phyloP scores from a whole-genome alignment of 2,329 filamentous ascomycete species.

The Alternaria rosae region DNA sequence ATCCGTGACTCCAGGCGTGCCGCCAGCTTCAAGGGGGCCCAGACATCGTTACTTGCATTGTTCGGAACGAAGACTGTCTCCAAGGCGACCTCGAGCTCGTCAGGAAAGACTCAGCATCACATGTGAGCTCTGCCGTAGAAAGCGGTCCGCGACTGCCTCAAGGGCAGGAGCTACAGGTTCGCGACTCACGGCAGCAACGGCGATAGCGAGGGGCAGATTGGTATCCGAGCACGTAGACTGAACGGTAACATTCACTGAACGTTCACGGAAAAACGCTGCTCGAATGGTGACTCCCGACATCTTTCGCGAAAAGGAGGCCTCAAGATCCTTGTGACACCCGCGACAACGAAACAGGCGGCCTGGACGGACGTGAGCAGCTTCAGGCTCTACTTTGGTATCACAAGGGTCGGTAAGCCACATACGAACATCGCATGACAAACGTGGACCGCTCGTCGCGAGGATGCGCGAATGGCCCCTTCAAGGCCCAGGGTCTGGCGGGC shows the following conservation, averaged over 20 bases:
- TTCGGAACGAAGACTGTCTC: background rate
- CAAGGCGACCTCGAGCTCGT: background rate
- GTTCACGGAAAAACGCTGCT: background rate
- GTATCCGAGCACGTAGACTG: background rate
- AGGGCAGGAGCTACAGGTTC: background rate
- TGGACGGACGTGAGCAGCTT: background rate
- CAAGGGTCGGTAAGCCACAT: rapidly evolving
- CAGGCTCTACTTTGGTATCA: background rate
- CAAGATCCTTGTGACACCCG: background rate
- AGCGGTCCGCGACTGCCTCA: background rate
- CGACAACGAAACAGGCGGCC: too few relatives aligned
- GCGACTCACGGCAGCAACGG: background rate
- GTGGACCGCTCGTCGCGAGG: background rate
- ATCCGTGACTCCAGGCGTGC: background rate
- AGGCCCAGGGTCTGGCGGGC: background rate
- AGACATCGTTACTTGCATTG: background rate
- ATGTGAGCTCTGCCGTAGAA: background rate
- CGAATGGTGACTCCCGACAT: background rate
- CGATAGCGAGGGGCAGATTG: background rate
- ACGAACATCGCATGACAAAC: background rate
- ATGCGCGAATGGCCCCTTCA: background rate
- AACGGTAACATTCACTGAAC: background rate
- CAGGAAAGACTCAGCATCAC: background rate
- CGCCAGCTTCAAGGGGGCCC: background rate
- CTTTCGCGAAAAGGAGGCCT: background rate